phyloP scores from a whole-genome alignment of 140 eudicot genomes.

The Stevia rebaudiana region DNA sequence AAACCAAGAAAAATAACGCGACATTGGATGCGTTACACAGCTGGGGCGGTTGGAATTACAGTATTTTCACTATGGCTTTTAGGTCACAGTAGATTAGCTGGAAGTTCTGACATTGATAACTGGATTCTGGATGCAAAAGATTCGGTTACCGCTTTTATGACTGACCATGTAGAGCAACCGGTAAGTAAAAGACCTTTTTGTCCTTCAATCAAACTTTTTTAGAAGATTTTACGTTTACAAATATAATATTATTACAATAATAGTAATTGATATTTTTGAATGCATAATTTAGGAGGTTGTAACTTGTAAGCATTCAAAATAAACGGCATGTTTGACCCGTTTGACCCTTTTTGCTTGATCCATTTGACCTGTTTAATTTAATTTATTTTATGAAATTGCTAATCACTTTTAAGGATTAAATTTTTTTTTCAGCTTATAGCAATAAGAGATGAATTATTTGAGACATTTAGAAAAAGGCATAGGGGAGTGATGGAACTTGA shows the following conservation, averaged over 20 bases:
- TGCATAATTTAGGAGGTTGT: background rate
- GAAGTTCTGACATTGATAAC: conserved; percentile 89
- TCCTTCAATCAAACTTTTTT: background rate
- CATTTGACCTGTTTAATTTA: background rate
- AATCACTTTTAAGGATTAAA: background rate
- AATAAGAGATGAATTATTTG: conserved; percentile 92
- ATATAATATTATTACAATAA: background rate
- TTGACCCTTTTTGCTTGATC: background rate
- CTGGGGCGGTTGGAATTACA: conserved; percentile 74
- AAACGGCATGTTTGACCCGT: background rate
- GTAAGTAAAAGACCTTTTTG: conserved; percentile 48
- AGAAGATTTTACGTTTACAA: background rate
- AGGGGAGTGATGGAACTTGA: conserved; percentile 89
- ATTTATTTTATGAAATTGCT: too few species aligned
- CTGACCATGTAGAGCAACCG: conserved; percentile 94
- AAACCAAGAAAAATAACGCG: conserved; percentile 69
- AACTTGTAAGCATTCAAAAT: background rate
- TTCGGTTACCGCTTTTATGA: conserved; percentile 64
- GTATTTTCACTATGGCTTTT: conserved; percentile 80
- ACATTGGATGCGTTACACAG: conserved; percentile 76
- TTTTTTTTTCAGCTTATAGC: conserved; percentile 55
- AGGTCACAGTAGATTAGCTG: conserved; percentile 82
- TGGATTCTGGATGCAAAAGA: conserved; percentile 89
- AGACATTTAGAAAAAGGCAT: conserved; percentile 89
- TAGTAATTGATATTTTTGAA: background rate